These are phyloP conservation scores for Pythium sp. DNA, from an alignment of 352 stramenopile genomes.

Conservation along the genomic window DNA sequence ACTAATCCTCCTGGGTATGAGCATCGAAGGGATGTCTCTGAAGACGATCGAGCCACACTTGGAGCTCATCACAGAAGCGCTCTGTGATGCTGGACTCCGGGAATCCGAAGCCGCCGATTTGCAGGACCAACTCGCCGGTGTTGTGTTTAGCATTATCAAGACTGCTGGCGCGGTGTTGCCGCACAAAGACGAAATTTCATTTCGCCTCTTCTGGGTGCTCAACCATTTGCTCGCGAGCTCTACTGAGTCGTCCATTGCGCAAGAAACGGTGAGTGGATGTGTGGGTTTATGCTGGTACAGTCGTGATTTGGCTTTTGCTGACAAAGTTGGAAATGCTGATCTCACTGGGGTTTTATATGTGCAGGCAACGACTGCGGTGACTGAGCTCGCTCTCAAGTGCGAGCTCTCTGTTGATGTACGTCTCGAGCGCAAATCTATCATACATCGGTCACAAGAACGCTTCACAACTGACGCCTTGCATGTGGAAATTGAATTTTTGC, in stretches of 20 bases:
- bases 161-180: constrained; percentile 40
- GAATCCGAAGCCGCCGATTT: constrained; percentile 72
- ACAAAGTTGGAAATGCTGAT: neutral
- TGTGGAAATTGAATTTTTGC: neutral
- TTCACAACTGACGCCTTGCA: neutral
- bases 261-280: constrained; percentile 40
- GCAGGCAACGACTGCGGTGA: constrained; percentile 40
- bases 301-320: too few species aligned
- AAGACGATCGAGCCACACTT: constrained; percentile 59
- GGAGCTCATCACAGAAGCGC: constrained; percentile 64
- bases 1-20: constrained; percentile 76
- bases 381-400: constrained; percentile 30
- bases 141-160: constrained; percentile 61
- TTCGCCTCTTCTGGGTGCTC: constrained; percentile 81
- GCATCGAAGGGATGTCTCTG: constrained; percentile 71
- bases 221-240: constrained; percentile 67
- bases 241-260: constrained; percentile 41
- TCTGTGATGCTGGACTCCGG: constrained; percentile 66
- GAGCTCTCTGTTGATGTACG: constrained; percentile 42
- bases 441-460: neutral
- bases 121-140: constrained; percentile 62
- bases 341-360: neutral
- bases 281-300: neutral
- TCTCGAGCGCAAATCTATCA: neutral
- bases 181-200: constrained; percentile 45